Conservation (phyloP, 2,329 filamentous ascomycete species). For the Cryoendolithus antarcticus region DNA sequence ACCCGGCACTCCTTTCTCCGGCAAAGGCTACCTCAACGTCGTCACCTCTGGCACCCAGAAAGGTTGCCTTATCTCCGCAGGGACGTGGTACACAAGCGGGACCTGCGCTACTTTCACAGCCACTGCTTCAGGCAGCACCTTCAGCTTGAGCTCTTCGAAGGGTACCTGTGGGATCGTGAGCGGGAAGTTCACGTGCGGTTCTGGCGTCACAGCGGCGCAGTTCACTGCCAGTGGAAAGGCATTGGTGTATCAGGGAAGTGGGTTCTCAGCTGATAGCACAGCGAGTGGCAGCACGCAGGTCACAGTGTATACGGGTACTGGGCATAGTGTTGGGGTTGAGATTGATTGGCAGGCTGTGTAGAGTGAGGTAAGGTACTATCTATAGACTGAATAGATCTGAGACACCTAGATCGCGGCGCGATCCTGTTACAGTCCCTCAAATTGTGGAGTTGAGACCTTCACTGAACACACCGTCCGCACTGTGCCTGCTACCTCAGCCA, state of each 20-base stretch:
- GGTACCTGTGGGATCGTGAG: slow-evolving; percentile 45
- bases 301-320: slow-evolving; percentile 27
- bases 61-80: slow-evolving; percentile 56
- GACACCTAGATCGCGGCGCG: too few species aligned
- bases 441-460: too few species aligned
- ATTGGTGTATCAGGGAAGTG: slow-evolving; percentile 27
- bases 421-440: too few species aligned
- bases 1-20: slow-evolving; percentile 36
- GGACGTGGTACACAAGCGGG: slow-evolving; percentile 55
- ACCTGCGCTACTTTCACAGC: slow-evolving; percentile 57
- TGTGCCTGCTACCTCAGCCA: too few species aligned
- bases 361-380: too few species aligned
- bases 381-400: too few species aligned
- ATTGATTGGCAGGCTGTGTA: slow-evolving; percentile 26
- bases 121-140: slow-evolving; percentile 29
- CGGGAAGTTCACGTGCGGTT: slow-evolving; percentile 44
- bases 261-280: slow-evolving; percentile 32
- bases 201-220: slow-evolving; percentile 31
- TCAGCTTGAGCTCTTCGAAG: slow-evolving; percentile 47
- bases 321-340: slow-evolving; percentile 21
- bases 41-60: slow-evolving; percentile 34
- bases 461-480: too few species aligned
- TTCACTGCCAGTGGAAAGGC: slow-evolving; percentile 27
- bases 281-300: slow-evolving; percentile 33
- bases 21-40: slow-evolving; percentile 49